phyloP scores from a whole-genome alignment of 495 filamentous ascomycete genomes.

The Daldinia loculata region DNA sequence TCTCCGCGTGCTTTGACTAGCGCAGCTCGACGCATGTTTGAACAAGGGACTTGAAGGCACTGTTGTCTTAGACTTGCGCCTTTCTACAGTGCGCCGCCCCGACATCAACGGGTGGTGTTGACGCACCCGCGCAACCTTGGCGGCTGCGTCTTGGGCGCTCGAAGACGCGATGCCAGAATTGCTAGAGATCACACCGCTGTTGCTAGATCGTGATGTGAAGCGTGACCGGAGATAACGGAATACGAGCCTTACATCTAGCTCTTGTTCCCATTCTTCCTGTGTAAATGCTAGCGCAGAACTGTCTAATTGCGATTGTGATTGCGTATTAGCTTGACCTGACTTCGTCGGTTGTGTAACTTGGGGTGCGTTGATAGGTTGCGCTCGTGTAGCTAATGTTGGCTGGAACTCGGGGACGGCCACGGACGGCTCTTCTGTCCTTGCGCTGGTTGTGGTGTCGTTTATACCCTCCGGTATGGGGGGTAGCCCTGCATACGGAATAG shows the following conservation, averaged over 20 bases:
- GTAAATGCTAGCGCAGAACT: conserved; percentile 48
- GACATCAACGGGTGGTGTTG: conserved; percentile 86
- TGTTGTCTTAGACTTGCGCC: conserved; percentile 61
- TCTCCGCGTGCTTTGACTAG: conserved; percentile 78
- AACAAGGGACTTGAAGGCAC: conserved; percentile 56
- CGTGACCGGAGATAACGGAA: conserved; percentile 84
- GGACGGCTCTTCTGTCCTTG: conserved; percentile 34
- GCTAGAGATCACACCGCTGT: conserved; percentile 38
- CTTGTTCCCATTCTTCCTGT: conserved; percentile 87
- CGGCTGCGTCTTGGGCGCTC: conserved; percentile 69
- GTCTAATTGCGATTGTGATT: conserved; percentile 31
- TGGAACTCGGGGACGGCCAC: conserved; percentile 54
- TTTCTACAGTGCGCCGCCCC: conserved; percentile 60
- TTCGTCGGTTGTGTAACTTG: conserved; percentile 20
- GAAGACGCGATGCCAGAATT: conserved; percentile 57
- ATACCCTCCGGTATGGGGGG: conserved; percentile 61
- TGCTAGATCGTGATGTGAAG: conserved; percentile 61
- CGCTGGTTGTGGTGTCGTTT: conserved; percentile 39
- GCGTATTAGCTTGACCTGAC: conserved; percentile 29
- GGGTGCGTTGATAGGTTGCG: conserved; percentile 44
- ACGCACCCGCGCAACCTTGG: conserved; percentile 81
- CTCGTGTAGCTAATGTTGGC: conserved; percentile 52
- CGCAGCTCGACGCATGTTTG: conserved; percentile 73
- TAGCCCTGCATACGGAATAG: conserved; percentile 64
- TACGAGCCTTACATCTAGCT: conserved; percentile 85